A percentile compares a stretch with the other conserved stretches of the same genome.
These are phyloP conservation scores for Vigna hirtella DNA, from an alignment of 306 rosid species.

Conservation along the genomic window DNA sequence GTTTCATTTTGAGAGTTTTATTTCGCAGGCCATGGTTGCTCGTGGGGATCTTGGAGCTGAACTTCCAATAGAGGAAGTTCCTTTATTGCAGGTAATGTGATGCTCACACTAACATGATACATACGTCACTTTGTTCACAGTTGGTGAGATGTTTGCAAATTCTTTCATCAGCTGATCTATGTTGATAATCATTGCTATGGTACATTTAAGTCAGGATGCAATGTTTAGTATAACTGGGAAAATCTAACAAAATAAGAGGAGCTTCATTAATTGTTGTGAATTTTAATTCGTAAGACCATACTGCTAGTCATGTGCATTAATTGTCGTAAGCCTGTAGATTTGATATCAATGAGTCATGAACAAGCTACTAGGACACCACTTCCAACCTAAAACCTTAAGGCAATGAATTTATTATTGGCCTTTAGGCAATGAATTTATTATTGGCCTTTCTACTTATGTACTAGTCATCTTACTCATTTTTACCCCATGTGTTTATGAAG, in stretches of 20 bases:
- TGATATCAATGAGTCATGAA: too few relatives aligned
- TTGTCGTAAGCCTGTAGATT: too few relatives aligned
- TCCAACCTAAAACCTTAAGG: too few relatives aligned
- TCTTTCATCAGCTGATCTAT: slow-evolving; percentile 37
- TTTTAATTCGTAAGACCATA: slow-evolving; percentile 21
- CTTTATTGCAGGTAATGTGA: slow-evolving; percentile 81
- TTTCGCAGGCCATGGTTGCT: slow-evolving; percentile 95
- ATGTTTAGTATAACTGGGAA: slow-evolving; percentile 1
- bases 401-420: too few relatives aligned
- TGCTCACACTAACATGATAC: neutral
- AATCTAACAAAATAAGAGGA: slow-evolving; percentile 30
- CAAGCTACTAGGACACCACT: too few relatives aligned
- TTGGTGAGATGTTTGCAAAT: slow-evolving; percentile 8
- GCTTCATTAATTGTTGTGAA: slow-evolving; percentile 14
- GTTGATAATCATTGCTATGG: slow-evolving; percentile 16
- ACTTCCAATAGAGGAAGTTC: slow-evolving; percentile 98
- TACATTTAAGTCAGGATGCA: slow-evolving; percentile 30
- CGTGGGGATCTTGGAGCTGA: slow-evolving; percentile 99
- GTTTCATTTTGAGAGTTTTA: slow-evolving; percentile 35
- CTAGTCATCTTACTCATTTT: too few relatives aligned
- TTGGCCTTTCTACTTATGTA: too few relatives aligned
- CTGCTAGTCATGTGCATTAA: slow-evolving; percentile 15
- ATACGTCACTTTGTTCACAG: slow-evolving; percentile 19
- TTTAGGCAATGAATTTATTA: too few relatives aligned
- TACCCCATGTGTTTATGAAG: neutral